A percentile compares a stretch with the other conserved stretches of the same genome.
These are phyloP conservation scores for Tylopilus vinaceipallidus DNA, from an alignment of 768 basidiomycete species.

Conservation along the genomic window DNA sequence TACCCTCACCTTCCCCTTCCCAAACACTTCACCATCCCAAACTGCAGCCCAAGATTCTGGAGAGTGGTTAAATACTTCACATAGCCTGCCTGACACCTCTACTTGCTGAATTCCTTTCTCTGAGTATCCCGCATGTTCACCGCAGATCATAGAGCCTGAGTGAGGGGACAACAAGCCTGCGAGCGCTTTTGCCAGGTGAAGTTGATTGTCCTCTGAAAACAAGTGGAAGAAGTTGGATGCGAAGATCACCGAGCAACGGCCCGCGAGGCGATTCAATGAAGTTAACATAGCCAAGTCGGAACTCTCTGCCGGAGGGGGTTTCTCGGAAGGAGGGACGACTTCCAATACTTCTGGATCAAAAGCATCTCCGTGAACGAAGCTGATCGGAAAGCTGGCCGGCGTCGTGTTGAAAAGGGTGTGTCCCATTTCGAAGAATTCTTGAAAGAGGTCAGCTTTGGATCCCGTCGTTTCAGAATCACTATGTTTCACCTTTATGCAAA, in stretches of 20 bases:
- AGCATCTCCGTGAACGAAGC: constrained; percentile 54
- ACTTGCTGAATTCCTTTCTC: background rate
- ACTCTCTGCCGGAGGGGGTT: constrained; percentile 17
- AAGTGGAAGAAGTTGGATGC: constrained; percentile 47
- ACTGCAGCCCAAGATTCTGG: no score
- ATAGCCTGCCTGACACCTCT: background rate
- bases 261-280: constrained; percentile 47
- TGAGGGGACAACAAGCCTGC: constrained; percentile 28
- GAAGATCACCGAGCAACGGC: constrained; percentile 49
- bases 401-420: constrained; percentile 61
- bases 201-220: constrained; percentile 30
- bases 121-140: constrained; percentile 8
- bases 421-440: constrained; percentile 58
- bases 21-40: no score
- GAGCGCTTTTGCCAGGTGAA: constrained; percentile 24
- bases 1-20: no score
- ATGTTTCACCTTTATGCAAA: constrained; percentile 32
- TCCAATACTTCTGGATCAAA: constrained; percentile 46
- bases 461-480: background rate
- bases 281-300: constrained; percentile 35
- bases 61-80: constrained; percentile 15
- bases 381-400: constrained; percentile 46
- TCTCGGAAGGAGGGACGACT: constrained; percentile 30
- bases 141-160: constrained; percentile 22
- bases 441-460: background rate